A percentile compares a stretch with the other conserved stretches of the same genome.
phyloP scores from a whole-genome alignment of 495 filamentous ascomycete species.

The Trichoderma orchidacearum region DNA sequence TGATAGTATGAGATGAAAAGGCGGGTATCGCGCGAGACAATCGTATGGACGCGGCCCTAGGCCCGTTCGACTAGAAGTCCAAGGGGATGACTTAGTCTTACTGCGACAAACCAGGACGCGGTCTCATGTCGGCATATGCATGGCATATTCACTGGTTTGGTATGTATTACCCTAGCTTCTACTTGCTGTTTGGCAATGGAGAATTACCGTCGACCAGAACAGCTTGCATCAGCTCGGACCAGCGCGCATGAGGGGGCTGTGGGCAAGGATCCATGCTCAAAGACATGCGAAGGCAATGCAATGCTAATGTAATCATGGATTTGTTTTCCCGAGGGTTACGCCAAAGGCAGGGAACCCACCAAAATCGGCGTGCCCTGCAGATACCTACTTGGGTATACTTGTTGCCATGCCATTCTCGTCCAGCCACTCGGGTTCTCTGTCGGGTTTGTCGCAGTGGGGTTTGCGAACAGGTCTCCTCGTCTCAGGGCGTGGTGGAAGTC shows the following conservation, averaged over 20 bases:
- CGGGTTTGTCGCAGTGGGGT: not conserved
- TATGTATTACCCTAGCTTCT: not conserved
- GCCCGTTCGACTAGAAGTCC: not conserved
- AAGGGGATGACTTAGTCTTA: not conserved
- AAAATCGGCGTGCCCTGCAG: not conserved
- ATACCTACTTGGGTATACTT: no score
- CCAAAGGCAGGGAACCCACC: not conserved
- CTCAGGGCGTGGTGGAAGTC: not conserved
- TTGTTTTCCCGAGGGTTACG: not conserved
- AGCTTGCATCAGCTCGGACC: not conserved
- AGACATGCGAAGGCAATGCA: not conserved
- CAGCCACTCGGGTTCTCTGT: not conserved
- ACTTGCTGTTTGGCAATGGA: not conserved
- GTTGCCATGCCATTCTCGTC: not conserved
- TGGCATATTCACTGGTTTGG: not conserved
- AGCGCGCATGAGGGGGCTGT: not conserved
- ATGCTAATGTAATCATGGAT: not conserved
- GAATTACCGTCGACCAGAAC: not conserved
- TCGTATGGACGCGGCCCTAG: no score
- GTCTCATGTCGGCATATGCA: not conserved
- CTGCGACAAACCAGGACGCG: not conserved
- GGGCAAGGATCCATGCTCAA: not conserved
- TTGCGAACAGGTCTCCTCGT: not conserved
- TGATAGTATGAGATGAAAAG: no score
- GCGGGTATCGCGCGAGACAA: no score